A percentile compares a stretch with the other conserved stretches of the same genome.
phyloP scores from a whole-genome alignment of 768 basidiomycete species.

The Tulasnella sp. region DNA sequence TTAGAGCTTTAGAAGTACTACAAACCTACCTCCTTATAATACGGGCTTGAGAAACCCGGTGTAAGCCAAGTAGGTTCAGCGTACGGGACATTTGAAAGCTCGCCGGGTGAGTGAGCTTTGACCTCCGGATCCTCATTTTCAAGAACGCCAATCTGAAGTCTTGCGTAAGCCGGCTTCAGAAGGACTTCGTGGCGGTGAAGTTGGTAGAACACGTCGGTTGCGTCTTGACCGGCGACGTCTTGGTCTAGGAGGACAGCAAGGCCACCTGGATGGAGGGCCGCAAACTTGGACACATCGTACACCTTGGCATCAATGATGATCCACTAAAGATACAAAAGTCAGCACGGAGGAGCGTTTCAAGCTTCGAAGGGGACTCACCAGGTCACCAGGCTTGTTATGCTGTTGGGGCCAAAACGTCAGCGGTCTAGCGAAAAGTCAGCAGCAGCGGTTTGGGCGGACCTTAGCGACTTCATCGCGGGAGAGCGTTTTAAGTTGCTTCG shows the following conservation, averaged over 20 bases:
- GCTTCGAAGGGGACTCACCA: conserved; percentile 38
- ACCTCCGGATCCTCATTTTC: conserved; percentile 46
- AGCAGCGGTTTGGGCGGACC: conserved; percentile 27
- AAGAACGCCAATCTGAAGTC: conserved; percentile 55
- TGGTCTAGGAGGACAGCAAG: conserved; percentile 18
- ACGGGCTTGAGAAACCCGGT: conserved; percentile 50
- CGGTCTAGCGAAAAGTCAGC: background rate
- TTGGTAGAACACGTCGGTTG: conserved; percentile 73
- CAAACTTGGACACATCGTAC: conserved; percentile 72
- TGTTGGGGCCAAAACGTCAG: conserved; percentile 24
- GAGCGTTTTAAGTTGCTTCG: conserved; percentile 10
- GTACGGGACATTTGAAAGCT: conserved; percentile 68
- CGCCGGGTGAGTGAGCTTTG: conserved; percentile 43
- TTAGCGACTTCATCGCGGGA: conserved; percentile 50
- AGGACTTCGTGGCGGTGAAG: conserved; percentile 78
- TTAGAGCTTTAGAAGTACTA: background rate
- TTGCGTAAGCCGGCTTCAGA: conserved; percentile 55
- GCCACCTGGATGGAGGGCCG: conserved; percentile 76
- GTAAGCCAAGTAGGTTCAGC: conserved; percentile 77
- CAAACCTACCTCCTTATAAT: conserved; percentile 42
- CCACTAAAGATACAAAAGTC: conserved; percentile 40
- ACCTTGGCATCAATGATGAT: conserved; percentile 71
- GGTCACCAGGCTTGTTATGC: conserved; percentile 81
- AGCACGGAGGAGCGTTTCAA: background rate
- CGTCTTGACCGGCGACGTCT: conserved; percentile 51